Evolutionary conservation across 2,329 filamentous ascomycete species (phyloP), one percentile per base, ranked within the genome.

Genomic region (Pseudodiploospora longispora): DNA sequence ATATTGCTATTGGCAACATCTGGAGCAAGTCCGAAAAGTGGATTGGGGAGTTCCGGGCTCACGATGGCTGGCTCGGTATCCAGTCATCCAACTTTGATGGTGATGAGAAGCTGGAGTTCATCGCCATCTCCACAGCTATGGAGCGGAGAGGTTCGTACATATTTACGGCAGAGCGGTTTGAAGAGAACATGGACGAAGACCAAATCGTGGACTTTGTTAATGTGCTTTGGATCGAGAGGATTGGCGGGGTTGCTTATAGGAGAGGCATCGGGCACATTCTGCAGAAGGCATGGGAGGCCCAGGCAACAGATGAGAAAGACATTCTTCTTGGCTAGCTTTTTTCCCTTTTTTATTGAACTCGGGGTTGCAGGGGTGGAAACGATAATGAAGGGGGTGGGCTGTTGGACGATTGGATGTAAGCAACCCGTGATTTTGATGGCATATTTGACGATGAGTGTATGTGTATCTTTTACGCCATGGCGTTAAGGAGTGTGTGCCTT

Each of bases 51-150:
- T 62, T 71, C 32, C 61, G 67, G 34, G 61, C 66, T n/a, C 68
- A 71, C 49, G 68, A 71, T 41, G 61, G 60, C 31, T 71, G 68
- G 68, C 52, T 71, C 33, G 68, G 68, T 6, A 52, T 71, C 5
- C 67, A 71, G 51, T 63, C 65, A n/a, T 68, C 66, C 47, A 71
- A 71, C 52, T 66, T 71, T 43, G 66, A 67, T 6, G 66, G 67
- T 36, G 65, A 67, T 38, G 68, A 69, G 56, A 60, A 58, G 40
- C 60, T 71, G 28, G 68, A 71, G 52, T 68, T 71, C 41, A 58
- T 71, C 10, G 67, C 68, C 43, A 60, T 71, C 6, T 68, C 65
- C 31, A 60, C 57, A 7, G 65, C 61, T 3, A 63, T 59, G 49
- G 68, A 71, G 58, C 59, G 66, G n/a, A 54, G 59, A n/a, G 65